phyloP scores from a whole-genome alignment of 1,284 basidiomycete genomes.

The Boletus smithii region DNA sequence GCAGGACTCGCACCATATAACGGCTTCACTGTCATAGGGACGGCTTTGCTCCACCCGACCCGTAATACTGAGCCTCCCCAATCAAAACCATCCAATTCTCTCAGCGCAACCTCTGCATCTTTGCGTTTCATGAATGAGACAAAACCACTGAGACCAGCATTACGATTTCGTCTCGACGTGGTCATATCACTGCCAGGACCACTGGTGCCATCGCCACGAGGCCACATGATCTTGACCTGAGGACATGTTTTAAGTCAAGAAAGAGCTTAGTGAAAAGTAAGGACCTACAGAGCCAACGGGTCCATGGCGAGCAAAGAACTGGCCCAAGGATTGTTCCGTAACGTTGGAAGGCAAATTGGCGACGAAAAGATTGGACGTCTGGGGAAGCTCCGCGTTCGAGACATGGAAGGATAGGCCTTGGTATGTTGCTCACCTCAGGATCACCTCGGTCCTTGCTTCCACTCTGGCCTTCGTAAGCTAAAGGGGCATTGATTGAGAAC shows the following conservation, averaged over 20 bases:
- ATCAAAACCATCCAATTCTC: conserved; percentile 85
- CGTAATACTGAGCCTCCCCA: conserved; percentile 86
- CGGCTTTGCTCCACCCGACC: conserved; percentile 95
- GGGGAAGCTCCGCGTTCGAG: conserved; percentile 12
- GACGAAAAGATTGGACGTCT: conserved; percentile 95
- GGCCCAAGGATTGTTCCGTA: conserved; percentile 79
- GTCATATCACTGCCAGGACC: conserved; percentile 77
- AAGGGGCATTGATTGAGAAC: conserved; percentile 2
- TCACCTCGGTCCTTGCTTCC: conserved; percentile 88
- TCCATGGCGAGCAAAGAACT: conserved; percentile 76
- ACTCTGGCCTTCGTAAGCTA: conserved; percentile 82
- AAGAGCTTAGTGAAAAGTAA: neutral
- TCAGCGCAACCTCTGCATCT: conserved; percentile 85
- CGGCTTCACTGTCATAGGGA: conserved; percentile 77
- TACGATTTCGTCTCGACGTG: conserved; percentile 60
- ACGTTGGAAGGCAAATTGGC: conserved; percentile 85
- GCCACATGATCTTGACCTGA: conserved; percentile 96
- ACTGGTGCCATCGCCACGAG: conserved; percentile 58
- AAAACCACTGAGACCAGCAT: conserved; percentile 83
- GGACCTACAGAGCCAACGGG: conserved; percentile 65
- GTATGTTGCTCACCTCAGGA: conserved; percentile 51
- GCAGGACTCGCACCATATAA: conserved; percentile 64
- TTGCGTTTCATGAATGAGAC: conserved; percentile 92
- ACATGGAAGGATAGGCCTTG: neutral
- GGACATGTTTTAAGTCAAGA: neutral